A percentile compares a stretch with the other conserved stretches of the same genome.
Conservation (phyloP, 495 filamentous ascomycete species). For the Talaromyces nanjingensis region DNA sequence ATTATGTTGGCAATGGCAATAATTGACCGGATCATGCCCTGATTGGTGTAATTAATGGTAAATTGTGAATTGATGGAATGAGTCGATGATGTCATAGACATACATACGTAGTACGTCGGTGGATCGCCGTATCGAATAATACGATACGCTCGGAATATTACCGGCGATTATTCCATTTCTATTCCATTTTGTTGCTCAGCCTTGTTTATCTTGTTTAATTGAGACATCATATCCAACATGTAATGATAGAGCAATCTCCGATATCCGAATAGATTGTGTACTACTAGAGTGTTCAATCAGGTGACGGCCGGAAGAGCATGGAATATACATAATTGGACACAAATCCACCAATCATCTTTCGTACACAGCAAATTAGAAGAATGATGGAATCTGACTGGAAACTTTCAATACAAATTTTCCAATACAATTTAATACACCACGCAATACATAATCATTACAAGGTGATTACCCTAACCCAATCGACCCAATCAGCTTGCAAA, state of each 20-base stretch:
- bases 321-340: neutral
- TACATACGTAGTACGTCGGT: neutral
- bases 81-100: neutral
- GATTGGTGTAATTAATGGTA: neutral
- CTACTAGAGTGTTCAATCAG: neutral
- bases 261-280: neutral
- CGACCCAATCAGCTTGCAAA: neutral
- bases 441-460: neutral
- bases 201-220: neutral
- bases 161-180: neutral
- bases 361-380: neutral
- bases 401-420: neutral
- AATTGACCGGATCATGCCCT: neutral
- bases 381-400: neutral
- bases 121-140: neutral
- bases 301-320: neutral
- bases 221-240: neutral
- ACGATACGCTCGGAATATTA: neutral
- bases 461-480: neutral
- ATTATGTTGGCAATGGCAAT: neutral
- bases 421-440: neutral
- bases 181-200: neutral
- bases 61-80: neutral
- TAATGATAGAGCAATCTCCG: neutral
- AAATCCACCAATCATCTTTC: neutral